Percentiles rank a stretch among this genome's conserved stretches.
Evolutionary conservation across 768 basidiomycete species (phyloP).

Genomic region (Hirschioporus abietinus): DNA sequence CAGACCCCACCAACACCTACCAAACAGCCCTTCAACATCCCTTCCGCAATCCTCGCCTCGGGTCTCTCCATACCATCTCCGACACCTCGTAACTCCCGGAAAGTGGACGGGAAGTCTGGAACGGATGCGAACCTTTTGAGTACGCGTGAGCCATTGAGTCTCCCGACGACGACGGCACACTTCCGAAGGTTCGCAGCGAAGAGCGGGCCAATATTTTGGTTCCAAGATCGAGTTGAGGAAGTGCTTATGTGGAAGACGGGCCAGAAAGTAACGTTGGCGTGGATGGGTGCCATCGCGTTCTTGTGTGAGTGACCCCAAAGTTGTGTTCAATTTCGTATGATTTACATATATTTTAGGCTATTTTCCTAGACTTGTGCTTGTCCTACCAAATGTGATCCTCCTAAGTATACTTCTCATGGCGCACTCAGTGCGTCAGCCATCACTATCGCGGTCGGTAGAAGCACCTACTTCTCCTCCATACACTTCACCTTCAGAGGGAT

Average conservation of each 20-base stretch:
- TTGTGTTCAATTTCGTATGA: conserved; percentile 3
- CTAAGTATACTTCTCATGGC: conserved; percentile 63
- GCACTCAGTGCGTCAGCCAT: conserved; percentile 41
- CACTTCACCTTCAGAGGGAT: conserved; percentile 47
- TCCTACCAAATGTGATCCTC: conserved; percentile 60
- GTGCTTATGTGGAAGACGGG: conserved; percentile 76
- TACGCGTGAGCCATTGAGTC: background rate
- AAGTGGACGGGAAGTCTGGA: background rate
- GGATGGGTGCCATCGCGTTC: conserved; percentile 75
- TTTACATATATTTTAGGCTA: conserved; percentile 44
- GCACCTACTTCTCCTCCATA: conserved; percentile 29
- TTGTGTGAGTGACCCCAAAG: conserved; percentile 47
- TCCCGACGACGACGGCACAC: conserved; percentile 1
- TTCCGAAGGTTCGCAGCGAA: conserved; percentile 77
- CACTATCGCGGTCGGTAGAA: background rate
- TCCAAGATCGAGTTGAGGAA: conserved; percentile 86
- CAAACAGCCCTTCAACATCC: conserved; percentile 4
- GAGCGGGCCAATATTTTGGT: conserved; percentile 80
- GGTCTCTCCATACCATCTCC: background rate
- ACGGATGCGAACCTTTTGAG: background rate
- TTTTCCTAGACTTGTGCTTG: conserved; percentile 65
- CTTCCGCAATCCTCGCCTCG: background rate
- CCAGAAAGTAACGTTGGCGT: conserved; percentile 64
- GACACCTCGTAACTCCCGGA: background rate
- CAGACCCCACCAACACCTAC: background rate